A percentile compares a stretch with the other conserved stretches of the same genome.
phyloP scores from a whole-genome alignment of 73 alveolate species.

The Uronychia binucleata region DNA sequence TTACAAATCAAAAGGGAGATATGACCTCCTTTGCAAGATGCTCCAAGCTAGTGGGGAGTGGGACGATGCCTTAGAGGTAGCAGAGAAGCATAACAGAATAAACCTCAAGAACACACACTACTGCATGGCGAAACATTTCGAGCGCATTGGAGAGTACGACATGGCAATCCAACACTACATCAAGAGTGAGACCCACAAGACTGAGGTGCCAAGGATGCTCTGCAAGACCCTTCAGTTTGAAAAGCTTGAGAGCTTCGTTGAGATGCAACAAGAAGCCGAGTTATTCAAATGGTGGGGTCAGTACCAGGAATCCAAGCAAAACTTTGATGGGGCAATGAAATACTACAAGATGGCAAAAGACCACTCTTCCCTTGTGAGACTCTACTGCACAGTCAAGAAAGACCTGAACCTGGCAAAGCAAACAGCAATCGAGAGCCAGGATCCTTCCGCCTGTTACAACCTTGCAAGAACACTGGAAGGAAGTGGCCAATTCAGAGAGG shows the following conservation, averaged over 20 bases:
- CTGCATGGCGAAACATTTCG: constrained; percentile 94
- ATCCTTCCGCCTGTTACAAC: constrained; percentile 91
- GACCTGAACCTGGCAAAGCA: constrained; percentile 82
- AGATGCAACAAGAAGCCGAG: constrained; percentile 77
- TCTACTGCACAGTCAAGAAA: constrained; percentile 69
- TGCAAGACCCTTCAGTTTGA: constrained; percentile 73
- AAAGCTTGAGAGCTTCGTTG: constrained; percentile 81
- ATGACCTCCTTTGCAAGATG: constrained; percentile 92
- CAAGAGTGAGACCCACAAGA: constrained; percentile 78
- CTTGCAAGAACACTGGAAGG: constrained; percentile 89
- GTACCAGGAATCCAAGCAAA: constrained; percentile 87
- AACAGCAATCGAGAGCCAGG: constrained; percentile 83
- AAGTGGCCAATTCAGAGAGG: constrained; percentile 84
- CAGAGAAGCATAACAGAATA: constrained; percentile 93
- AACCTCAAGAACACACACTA: constrained; percentile 92
- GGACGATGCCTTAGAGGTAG: constrained; percentile 95
- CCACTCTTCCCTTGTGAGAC: constrained; percentile 71
- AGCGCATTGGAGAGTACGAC: constrained; percentile 83
- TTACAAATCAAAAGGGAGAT: constrained; percentile 86
- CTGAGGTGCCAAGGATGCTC: constrained; percentile 98
- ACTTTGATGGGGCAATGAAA: constrained; percentile 81
- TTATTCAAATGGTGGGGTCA: constrained; percentile 97
- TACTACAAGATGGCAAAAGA: constrained; percentile 79
- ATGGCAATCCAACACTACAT: constrained; percentile 91
- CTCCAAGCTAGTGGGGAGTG: constrained; percentile 94